These are phyloP conservation scores for Monotropa hypopitys DNA, from an alignment of 179 eudicot genomes.

Conservation along the genomic window DNA sequence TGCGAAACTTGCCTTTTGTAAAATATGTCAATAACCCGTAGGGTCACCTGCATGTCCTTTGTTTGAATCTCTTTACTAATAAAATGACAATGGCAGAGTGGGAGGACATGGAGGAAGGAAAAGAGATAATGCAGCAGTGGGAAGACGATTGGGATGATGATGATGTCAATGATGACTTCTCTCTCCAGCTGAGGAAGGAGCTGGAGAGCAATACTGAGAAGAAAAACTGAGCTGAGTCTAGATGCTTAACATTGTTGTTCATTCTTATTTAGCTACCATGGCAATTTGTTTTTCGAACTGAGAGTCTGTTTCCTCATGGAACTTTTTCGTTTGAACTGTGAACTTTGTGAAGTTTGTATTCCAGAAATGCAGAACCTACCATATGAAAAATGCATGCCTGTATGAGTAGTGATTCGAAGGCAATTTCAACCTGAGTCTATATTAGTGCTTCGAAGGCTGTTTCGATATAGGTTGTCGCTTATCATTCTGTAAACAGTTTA, in stretches of 20 bases:
- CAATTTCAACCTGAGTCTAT: neutral
- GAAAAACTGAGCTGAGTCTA: constrained; percentile 27
- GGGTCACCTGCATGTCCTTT: neutral
- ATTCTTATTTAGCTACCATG: neutral
- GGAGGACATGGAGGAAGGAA: constrained; percentile 65
- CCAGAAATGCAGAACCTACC: neutral
- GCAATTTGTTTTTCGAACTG: too few relatives aligned
- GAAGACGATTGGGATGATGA: constrained; percentile 97
- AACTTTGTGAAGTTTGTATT: neutral
- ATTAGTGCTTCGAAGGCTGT: neutral
- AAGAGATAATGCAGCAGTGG: constrained; percentile 83
- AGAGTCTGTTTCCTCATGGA: neutral
- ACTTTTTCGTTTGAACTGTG: neutral
- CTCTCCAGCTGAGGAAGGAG: constrained; percentile 72
- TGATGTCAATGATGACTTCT: constrained; percentile 83
- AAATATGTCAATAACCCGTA: neutral
- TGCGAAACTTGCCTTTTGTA: neutral
- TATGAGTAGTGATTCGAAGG: neutral
- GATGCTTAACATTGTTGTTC: neutral
- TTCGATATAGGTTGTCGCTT: too few relatives aligned
- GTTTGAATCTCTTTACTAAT: neutral
- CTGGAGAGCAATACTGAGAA: constrained; percentile 57
- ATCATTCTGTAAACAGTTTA: too few relatives aligned
- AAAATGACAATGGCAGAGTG: constrained; percentile 35
- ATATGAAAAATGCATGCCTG: neutral